Percentiles rank a stretch among this genome's conserved stretches.
Evolutionary conservation across 2,329 filamentous ascomycete genomes (phyloP).

Genomic region (Colletotrichum viniferum): DNA sequence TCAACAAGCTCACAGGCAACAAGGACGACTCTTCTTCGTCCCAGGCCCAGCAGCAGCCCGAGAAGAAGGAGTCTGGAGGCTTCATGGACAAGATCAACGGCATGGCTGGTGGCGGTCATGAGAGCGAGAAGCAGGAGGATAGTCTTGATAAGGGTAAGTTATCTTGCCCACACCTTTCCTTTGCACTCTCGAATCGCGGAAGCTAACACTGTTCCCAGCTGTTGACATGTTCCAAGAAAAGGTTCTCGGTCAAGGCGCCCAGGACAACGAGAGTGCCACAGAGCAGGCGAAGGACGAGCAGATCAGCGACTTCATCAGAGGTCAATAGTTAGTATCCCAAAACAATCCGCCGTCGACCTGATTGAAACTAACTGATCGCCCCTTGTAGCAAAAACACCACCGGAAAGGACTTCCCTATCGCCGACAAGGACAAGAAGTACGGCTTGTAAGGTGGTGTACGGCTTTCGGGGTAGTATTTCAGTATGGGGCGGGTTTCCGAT

Average conservation of each 20-base stretch:
- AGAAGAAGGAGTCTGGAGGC: slow-evolving; percentile 50
- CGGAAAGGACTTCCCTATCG: slow-evolving; percentile 71
- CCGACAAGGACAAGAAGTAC: slow-evolving; percentile 54
- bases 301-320: slow-evolving; percentile 74
- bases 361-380: not conserved
- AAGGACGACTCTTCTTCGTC: slow-evolving; percentile 26
- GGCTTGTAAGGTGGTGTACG: not conserved
- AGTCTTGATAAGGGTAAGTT: slow-evolving; percentile 76
- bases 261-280: slow-evolving; percentile 73
- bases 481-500: not conserved
- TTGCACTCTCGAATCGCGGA: not conserved
- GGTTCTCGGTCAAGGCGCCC: slow-evolving; percentile 70
- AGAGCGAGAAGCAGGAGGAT: slow-evolving; percentile 84
- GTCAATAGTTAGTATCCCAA: slow-evolving; percentile 35
- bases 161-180: not conserved
- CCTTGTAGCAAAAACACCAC: slow-evolving; percentile 59
- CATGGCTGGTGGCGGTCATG: slow-evolving; percentile 72
- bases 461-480: not conserved
- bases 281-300: slow-evolving; percentile 87
- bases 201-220: slow-evolving; percentile 49
- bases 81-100: slow-evolving; percentile 74
- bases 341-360: not conserved
- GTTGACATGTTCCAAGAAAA: slow-evolving; percentile 82
- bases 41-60: slow-evolving; percentile 31
- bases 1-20: slow-evolving; percentile 55